A percentile compares a stretch with the other conserved stretches of the same genome.
Evolutionary conservation across 306 rosid genomes (phyloP).

Genomic region (Senna tora): DNA sequence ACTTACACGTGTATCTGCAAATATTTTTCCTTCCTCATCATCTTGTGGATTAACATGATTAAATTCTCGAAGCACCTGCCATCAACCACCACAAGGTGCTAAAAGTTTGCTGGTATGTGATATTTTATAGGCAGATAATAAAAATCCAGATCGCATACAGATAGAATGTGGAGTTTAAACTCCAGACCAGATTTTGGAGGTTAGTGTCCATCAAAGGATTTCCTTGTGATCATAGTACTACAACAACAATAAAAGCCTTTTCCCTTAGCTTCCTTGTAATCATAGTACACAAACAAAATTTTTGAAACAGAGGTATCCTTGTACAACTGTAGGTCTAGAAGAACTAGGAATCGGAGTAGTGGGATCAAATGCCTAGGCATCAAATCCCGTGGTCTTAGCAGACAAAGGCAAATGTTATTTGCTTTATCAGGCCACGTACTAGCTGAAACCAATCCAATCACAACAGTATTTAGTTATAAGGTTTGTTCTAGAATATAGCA

Average conservation of each 20-base stretch:
- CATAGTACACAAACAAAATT: constrained; percentile 18
- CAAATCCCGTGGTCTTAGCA: not conserved
- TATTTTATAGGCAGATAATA: not conserved
- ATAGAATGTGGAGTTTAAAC: constrained; percentile 4
- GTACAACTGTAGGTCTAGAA: not conserved
- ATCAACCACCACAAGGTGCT: constrained; percentile 45
- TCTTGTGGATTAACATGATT: constrained; percentile 99
- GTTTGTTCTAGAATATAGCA: constrained; percentile 18
- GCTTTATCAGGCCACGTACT: constrained; percentile 15
- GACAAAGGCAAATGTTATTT: not conserved
- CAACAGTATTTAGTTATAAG: constrained; percentile 6
- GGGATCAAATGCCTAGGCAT: not conserved
- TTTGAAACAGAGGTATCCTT: not conserved
- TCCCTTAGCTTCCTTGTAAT: not conserved
- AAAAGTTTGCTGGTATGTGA: constrained; percentile 31
- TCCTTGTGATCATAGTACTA: constrained; percentile 6
- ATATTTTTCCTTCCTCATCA: constrained; percentile 89
- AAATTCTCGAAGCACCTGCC: constrained; percentile 93
- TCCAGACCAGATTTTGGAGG: constrained; percentile 7
- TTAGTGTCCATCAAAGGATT: constrained; percentile 13
- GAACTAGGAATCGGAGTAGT: constrained; percentile 16
- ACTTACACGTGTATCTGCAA: constrained; percentile 77
- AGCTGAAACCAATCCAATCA: not conserved
- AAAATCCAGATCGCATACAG: constrained; percentile 8
- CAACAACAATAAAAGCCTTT: no score